Evolutionary conservation across 345 rosid genomes (phyloP), one percentile per base, ranked within the genome.

Genomic region (Sonneratia caseolaris): DNA sequence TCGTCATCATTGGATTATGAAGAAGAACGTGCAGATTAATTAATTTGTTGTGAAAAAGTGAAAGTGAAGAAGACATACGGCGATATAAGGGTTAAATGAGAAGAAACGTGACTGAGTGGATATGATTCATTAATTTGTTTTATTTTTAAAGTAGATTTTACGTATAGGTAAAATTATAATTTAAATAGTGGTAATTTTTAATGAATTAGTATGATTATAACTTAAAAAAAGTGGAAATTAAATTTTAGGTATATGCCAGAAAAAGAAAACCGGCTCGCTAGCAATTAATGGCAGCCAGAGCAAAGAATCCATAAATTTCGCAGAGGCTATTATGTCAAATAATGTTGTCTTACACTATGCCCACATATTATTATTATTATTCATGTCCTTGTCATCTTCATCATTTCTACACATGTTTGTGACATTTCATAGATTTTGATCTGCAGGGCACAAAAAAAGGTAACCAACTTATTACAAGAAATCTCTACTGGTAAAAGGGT

Each of bases 231-330:
- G 32, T 27, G 0, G 32, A 1, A 27, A 27, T 27, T 27, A 27
- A 27, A 27, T 27, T 27, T 27, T 27, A 27, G 32, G 32, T 27
- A 27, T 27, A 40, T 0, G 43, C 1, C 5, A 40, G 43, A 40
- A 40, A 40, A 4, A 40, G 9, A 40, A 40, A 8, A 40, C 5
- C 43, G 9, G 1, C 43, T 40, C 5, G 43, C 43, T 40, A 40
- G 43, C 43, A 40, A 40, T 40, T 40, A 40, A 40, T 40, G 53
- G 53, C 16, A 15, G 13, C 14, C 16, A 48, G 40, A 42, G 89
- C 82, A 47, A 64, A 73, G 75, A 80, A 75, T 81, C 89, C 91
- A 87, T 83, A 72, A 82, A 82, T 83, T 81, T 83, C 83, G 82
- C 85, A 62, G 0, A 75, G 75, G 64, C 74, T 55, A 84, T 78